Evolutionary conservation across 2,329 filamentous ascomycete species (phyloP), one percentile per base, ranked within the genome.

Genomic region (Microsporum canis): DNA sequence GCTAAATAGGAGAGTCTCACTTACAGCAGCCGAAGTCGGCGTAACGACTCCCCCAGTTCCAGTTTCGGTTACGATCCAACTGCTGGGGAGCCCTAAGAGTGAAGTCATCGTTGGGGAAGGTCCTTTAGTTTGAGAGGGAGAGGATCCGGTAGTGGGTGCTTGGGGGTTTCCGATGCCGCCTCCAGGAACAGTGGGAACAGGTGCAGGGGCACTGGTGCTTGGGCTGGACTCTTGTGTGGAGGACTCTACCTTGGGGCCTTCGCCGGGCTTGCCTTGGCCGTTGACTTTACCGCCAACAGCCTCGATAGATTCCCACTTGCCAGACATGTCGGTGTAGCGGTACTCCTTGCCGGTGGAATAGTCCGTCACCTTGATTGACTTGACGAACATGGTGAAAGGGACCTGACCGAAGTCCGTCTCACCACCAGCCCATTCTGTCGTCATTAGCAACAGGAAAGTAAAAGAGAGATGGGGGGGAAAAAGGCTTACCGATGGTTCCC

Each of bases 291-390:
- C 94, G 65, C 85, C 91, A n/a, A 87, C 82, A 59, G 92, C 85
- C 67, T 83, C 76, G 73, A 99, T 97, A 57, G 88, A 92, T 66
- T 83, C 71, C 89, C 90, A 96, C 27, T 79, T 82, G 56, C 94
- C 94, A 56, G 82, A 86, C 41, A 80, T 83, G 72, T 94, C 88
- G 66, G 83, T 83, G 77, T 97, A 99, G 61, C 78, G 79, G 79
- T 99, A 99, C 65, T 87, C 79, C 17, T 82, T 86, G 60, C 94
- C 94, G 1, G 91, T 96, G 27, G 91, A 96, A 78, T 97, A 99
- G 77, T 99, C 94, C 58, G 86, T 86, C 47, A 96, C 83, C 60
- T 82, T 79, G 67, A 96, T 75, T 34, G 82, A 88, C 73, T 87
- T 83, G 70, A 97, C 86, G 60, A 83, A 77, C 91, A 97, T 97